phyloP scores from a whole-genome alignment of 805 yeast genomes.

The Peterozyma toletana region DNA sequence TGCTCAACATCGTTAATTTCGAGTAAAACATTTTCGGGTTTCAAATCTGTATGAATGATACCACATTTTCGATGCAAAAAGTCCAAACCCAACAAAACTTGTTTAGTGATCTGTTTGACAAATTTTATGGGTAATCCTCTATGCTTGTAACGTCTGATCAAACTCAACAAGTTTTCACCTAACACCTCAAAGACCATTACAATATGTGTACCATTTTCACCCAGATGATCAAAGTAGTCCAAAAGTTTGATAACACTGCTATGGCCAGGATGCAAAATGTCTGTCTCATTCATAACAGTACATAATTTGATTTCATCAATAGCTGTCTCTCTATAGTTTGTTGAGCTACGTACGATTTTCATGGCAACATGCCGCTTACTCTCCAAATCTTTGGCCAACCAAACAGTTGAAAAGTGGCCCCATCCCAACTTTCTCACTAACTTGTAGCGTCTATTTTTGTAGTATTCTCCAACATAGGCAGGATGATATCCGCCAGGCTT shows the following conservation, averaged over 20 bases:
- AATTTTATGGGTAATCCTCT: slow-evolving; percentile 41
- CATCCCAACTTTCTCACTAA: slow-evolving; percentile 91
- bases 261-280: slow-evolving; percentile 71
- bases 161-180: slow-evolving; percentile 86
- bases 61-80: slow-evolving; percentile 57
- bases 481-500: slow-evolving; percentile 95
- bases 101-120: slow-evolving; percentile 51
- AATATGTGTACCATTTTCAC: slow-evolving; percentile 88
- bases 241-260: slow-evolving; percentile 70
- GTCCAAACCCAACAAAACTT: slow-evolving; percentile 47
- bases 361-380: slow-evolving; percentile 77
- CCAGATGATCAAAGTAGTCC: slow-evolving; percentile 80
- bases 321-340: slow-evolving; percentile 89
- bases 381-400: slow-evolving; percentile 69
- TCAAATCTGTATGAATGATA: slow-evolving; percentile 66
- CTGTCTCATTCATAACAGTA: slow-evolving; percentile 55
- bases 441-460: slow-evolving; percentile 62
- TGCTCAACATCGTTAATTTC: slow-evolving; percentile 48
- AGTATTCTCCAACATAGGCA: slow-evolving; percentile 78
- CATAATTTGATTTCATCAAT: slow-evolving; percentile 84
- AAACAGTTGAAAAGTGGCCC: slow-evolving; percentile 97
- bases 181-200: slow-evolving; percentile 97
- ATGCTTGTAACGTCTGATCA: slow-evolving; percentile 64
- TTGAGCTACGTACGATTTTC: slow-evolving; percentile 88
- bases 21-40: slow-evolving; percentile 63